Conservation (phyloP, 139 green algal species). For the Nannochloris sp. region DNA sequence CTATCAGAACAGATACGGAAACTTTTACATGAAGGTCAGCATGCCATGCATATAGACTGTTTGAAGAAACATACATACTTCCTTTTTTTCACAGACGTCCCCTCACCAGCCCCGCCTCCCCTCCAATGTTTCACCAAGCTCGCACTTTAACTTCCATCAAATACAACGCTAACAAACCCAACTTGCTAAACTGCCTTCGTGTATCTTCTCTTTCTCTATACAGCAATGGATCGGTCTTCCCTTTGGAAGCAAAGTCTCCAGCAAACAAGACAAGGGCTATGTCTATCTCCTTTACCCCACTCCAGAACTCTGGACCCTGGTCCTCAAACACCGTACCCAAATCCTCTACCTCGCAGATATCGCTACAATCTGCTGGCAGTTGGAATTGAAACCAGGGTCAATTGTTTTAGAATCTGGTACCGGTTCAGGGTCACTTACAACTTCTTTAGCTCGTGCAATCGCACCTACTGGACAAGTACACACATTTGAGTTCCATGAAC, state of each 20-base stretch:
- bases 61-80: background rate
- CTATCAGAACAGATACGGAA: slow-evolving; percentile 52
- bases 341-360: slow-evolving; percentile 89
- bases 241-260: slow-evolving; percentile 60
- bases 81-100: background rate
- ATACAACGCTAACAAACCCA: background rate
- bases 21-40: slow-evolving; percentile 49
- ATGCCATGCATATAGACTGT: background rate
- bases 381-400: slow-evolving; percentile 80
- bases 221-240: slow-evolving; percentile 76
- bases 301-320: slow-evolving; percentile 85
- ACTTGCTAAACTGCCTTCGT: background rate
- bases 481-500: slow-evolving; percentile 94
- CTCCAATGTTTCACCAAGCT: background rate
- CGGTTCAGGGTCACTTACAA: slow-evolving; percentile 85
- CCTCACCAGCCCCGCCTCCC: background rate
- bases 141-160: background rate
- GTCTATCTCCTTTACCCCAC: slow-evolving; percentile 76
- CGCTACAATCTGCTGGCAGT: slow-evolving; percentile 51
- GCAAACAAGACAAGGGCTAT: slow-evolving; percentile 40
- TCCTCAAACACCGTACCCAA: slow-evolving; percentile 74
- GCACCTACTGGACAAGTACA: slow-evolving; percentile 74
- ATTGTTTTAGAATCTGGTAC: slow-evolving; percentile 84
- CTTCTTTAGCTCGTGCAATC: slow-evolving; percentile 80
- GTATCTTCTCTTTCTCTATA: background rate